phyloP scores from a whole-genome alignment of 2,329 filamentous ascomycete genomes.

The Pseudomassariella vexata region DNA sequence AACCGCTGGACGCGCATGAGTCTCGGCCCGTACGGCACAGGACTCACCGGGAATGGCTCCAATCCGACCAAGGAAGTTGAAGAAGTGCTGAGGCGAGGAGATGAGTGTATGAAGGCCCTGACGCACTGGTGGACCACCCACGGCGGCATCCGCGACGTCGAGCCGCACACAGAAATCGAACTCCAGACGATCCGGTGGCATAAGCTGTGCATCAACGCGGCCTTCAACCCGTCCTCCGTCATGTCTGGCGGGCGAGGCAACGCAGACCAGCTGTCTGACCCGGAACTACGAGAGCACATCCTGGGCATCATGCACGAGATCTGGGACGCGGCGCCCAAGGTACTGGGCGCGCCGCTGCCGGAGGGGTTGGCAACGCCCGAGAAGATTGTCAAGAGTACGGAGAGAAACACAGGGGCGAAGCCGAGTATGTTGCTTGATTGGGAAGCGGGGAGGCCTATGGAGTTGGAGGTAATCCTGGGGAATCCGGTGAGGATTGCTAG shows the following conservation, averaged over 20 bases:
- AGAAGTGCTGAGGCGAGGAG: conserved; percentile 27
- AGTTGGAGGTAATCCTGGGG: conserved; percentile 67
- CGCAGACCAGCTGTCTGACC: conserved; percentile 58
- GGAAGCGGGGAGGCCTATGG: conserved; percentile 60
- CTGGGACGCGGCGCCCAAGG: conserved; percentile 54
- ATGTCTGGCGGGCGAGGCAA: conserved; percentile 60
- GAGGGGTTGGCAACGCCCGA: conserved; percentile 56
- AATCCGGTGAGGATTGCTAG: conserved; percentile 64
- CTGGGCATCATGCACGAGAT: conserved; percentile 66
- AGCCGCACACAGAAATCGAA: conserved; percentile 57
- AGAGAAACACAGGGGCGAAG: conserved; percentile 57
- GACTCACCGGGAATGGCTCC: conserved; percentile 29
- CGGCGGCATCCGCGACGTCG: conserved; percentile 60
- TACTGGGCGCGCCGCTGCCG: conserved; percentile 58
- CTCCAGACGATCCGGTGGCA: conserved; percentile 70
- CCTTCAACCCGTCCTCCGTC: conserved; percentile 68
- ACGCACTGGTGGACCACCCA: conserved; percentile 46
- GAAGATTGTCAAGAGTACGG: conserved; percentile 55
- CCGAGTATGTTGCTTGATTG: conserved; percentile 67
- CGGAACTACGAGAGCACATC: conserved; percentile 57
- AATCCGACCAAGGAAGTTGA: conserved; percentile 11
- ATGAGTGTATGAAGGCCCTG: conserved; percentile 41
- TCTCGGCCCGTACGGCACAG: conserved; percentile 58
- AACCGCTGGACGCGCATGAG: conserved; percentile 71
- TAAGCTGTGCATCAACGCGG: conserved; percentile 71